Evolutionary conservation across 345 rosid species (phyloP).

Genomic region (Brassica carinata): DNA sequence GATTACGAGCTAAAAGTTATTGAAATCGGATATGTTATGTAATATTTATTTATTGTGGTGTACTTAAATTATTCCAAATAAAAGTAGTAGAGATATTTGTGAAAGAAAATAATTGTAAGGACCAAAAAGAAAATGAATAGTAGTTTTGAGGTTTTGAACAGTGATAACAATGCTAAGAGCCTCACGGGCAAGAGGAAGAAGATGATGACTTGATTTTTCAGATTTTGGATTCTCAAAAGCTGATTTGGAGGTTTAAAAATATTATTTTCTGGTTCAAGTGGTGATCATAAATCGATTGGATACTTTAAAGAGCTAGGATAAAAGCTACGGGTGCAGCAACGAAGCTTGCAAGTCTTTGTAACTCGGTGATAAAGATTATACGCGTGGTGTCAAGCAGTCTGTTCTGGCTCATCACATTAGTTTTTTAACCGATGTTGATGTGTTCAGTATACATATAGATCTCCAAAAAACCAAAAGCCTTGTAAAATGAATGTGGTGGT

Average conservation of each 20-base stretch:
- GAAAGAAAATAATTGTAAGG: too few relatives aligned
- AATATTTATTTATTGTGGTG: too few relatives aligned
- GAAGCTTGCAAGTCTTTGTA: not conserved
- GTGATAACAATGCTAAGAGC: not conserved
- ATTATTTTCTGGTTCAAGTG: too few relatives aligned
- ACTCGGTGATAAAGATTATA: not conserved
- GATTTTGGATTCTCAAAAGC: not conserved
- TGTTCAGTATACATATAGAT: not conserved
- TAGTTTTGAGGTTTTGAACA: too few relatives aligned
- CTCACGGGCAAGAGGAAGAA: not conserved
- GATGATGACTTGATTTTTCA: not conserved
- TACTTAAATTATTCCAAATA: too few relatives aligned
- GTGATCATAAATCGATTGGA: too few relatives aligned
- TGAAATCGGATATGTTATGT: too few relatives aligned
- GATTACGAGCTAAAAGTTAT: too few relatives aligned
- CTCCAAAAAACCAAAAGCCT: not conserved
- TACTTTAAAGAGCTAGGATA: not conserved
- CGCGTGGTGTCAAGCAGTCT: not conserved
- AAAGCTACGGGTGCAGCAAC: not conserved
- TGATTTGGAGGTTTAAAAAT: not conserved
- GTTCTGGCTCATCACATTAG: not conserved
- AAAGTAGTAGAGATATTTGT: too few relatives aligned
- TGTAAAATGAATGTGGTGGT: not conserved
- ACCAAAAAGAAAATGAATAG: too few relatives aligned
- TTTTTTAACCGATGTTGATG: not conserved